Evolutionary conservation across 495 filamentous ascomycete species (phyloP).

Genomic region (Xylaria palmicola): DNA sequence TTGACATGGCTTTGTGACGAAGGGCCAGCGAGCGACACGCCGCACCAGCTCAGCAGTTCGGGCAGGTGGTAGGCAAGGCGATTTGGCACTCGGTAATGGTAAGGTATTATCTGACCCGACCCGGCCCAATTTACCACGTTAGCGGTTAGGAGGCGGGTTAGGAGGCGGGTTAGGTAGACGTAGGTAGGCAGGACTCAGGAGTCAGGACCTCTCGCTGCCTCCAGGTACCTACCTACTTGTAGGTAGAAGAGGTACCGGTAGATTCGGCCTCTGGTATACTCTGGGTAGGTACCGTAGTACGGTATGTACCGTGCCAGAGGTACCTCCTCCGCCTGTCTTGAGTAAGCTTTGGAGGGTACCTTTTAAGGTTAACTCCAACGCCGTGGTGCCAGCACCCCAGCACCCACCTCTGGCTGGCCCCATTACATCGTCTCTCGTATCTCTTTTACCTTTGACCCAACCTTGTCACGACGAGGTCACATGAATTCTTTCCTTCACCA

Average conservation of each 20-base stretch:
- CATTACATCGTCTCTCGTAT: too few relatives aligned
- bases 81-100: constrained; percentile 2
- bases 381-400: too few relatives aligned
- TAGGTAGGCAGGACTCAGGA: neutral
- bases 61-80: constrained; percentile 15
- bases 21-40: constrained; percentile 23
- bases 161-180: neutral
- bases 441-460: too few relatives aligned
- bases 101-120: constrained; percentile 10
- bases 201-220: too few relatives aligned
- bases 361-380: too few relatives aligned
- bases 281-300: neutral
- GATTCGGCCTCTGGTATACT: too few relatives aligned
- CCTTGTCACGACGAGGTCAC: too few relatives aligned
- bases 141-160: neutral
- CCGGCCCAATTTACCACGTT: neutral
- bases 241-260: neutral
- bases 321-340: too few relatives aligned
- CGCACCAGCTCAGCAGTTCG: constrained; percentile 8
- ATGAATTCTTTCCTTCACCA: too few relatives aligned
- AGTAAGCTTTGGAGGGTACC: too few relatives aligned
- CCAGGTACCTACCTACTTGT: neutral
- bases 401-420: too few relatives aligned
- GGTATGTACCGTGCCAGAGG: too few relatives aligned
- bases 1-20: constrained; percentile 17